phyloP scores from a whole-genome alignment of 169 alveolate genomes.

The Eimeria falciformis region DNA sequence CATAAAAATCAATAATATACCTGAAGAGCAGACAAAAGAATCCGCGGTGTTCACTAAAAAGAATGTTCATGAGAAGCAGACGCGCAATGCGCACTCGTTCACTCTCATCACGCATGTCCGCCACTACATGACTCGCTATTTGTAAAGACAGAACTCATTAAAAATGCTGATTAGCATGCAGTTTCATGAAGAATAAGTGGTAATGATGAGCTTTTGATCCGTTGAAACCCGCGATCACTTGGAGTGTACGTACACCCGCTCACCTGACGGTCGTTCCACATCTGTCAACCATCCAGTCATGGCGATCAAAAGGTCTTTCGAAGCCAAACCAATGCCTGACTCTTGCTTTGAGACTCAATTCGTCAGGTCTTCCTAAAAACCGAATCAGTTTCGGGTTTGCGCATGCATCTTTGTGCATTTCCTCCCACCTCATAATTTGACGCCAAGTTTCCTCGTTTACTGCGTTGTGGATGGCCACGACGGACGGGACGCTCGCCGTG shows the following conservation, averaged over 20 bases:
- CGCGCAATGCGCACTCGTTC: too few relatives aligned
- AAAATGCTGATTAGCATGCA: too few relatives aligned
- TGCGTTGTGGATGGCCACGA: constrained; percentile 76
- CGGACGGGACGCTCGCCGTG: neutral
- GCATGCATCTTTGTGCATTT: constrained; percentile 54
- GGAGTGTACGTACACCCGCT: too few relatives aligned
- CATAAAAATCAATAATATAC: constrained; percentile 73
- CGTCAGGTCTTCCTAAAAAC: constrained; percentile 65
- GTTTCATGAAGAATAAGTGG: too few relatives aligned
- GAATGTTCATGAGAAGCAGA: too few relatives aligned
- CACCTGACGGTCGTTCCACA: constrained; percentile 71
- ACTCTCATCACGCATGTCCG: too few relatives aligned
- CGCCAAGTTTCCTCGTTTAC: constrained; percentile 72
- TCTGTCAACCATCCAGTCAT: constrained; percentile 78
- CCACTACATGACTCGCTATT: too few relatives aligned
- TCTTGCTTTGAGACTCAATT: constrained; percentile 31
- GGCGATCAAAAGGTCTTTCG: constrained; percentile 72
- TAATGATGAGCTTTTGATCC: too few relatives aligned
- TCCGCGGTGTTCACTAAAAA: too few relatives aligned
- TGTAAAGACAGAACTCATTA: too few relatives aligned
- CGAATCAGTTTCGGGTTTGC: constrained; percentile 65
- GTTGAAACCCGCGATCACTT: too few relatives aligned
- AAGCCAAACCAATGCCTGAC: neutral
- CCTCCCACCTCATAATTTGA: constrained; percentile 21
- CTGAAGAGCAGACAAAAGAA: too few relatives aligned